phyloP scores from a whole-genome alignment of 2,329 filamentous ascomycete genomes.

The Trichoderma atrobrunneum region DNA sequence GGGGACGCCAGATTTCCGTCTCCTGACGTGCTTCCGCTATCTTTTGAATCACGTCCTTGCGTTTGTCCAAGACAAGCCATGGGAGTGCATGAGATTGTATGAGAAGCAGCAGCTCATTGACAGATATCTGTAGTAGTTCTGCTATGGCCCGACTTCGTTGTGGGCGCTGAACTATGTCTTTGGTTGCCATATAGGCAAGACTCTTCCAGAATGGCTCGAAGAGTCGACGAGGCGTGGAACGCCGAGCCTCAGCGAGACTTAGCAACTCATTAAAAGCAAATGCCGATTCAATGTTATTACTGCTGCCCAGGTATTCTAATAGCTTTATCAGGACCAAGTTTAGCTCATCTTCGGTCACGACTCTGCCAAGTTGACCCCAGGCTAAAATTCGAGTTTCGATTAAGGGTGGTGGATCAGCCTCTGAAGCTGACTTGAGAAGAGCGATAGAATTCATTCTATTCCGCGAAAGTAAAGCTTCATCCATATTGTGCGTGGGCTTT shows the following conservation, averaged over 20 bases:
- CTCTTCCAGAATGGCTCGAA: slow-evolving; percentile 88
- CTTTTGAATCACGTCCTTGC: slow-evolving; percentile 72
- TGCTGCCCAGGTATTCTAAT: slow-evolving; percentile 81
- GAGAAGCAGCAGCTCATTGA: slow-evolving; percentile 69
- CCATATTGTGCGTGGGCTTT: slow-evolving; percentile 22
- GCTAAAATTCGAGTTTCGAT: slow-evolving; percentile 84
- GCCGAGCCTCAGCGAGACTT: slow-evolving; percentile 65
- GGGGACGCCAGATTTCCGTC: slow-evolving; percentile 55
- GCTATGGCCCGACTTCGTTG: slow-evolving; percentile 78
- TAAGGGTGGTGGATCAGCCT: slow-evolving; percentile 62
- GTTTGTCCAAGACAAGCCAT: slow-evolving; percentile 76
- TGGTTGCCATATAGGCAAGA: slow-evolving; percentile 76
- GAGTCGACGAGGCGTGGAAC: slow-evolving; percentile 62
- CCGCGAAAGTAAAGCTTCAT: slow-evolving; percentile 29
- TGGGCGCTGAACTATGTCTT: slow-evolving; percentile 76
- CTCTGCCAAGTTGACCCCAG: slow-evolving; percentile 78
- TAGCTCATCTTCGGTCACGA: slow-evolving; percentile 76
- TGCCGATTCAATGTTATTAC: slow-evolving; percentile 74
- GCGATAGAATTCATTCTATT: slow-evolving; percentile 68
- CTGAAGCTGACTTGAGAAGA: slow-evolving; percentile 68
- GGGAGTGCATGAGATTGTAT: slow-evolving; percentile 83
- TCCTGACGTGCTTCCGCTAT: slow-evolving; percentile 77
- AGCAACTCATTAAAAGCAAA: slow-evolving; percentile 81
- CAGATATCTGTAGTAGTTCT: slow-evolving; percentile 73
- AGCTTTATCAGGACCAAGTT: slow-evolving; percentile 82